phyloP scores from a whole-genome alignment of 495 filamentous ascomycete genomes.

The Aspergillus wentii region DNA sequence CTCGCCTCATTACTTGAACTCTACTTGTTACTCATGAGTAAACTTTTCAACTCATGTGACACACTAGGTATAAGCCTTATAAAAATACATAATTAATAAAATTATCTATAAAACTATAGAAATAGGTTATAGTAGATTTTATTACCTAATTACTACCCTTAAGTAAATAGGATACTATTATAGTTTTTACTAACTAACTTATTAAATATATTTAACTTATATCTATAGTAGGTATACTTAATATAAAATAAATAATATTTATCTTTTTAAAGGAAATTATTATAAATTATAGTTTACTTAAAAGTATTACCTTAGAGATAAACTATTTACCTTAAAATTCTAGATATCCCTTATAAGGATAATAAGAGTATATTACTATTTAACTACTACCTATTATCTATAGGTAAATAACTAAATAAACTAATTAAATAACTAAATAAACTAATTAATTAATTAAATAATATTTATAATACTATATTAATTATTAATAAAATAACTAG shows the following conservation, averaged over 20 bases:
- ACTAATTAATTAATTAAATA: too few relatives aligned
- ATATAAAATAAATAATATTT: too few relatives aligned
- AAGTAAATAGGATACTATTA: background rate
- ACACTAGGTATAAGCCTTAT: too few relatives aligned
- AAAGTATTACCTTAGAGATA: background rate
- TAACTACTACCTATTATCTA: background rate
- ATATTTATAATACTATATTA: too few relatives aligned
- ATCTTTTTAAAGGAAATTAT: too few relatives aligned
- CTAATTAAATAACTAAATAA: too few relatives aligned
- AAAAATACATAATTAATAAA: background rate
- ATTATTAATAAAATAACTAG: too few relatives aligned
- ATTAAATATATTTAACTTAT: too few relatives aligned
- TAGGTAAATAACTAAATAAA: background rate
- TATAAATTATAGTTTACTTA: too few relatives aligned
- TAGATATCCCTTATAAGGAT: background rate
- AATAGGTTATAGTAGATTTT: background rate
- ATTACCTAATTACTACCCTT: background rate
- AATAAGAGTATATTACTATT: background rate
- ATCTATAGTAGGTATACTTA: too few relatives aligned
- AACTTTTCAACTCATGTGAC: background rate
- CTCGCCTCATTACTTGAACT: too few relatives aligned
- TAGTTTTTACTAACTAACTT: too few relatives aligned
- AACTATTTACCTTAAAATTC: background rate
- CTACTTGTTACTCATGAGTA: background rate
- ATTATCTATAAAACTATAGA: background rate